phyloP scores from a whole-genome alignment of 768 basidiomycete species.

The Boletus tomentosulus region DNA sequence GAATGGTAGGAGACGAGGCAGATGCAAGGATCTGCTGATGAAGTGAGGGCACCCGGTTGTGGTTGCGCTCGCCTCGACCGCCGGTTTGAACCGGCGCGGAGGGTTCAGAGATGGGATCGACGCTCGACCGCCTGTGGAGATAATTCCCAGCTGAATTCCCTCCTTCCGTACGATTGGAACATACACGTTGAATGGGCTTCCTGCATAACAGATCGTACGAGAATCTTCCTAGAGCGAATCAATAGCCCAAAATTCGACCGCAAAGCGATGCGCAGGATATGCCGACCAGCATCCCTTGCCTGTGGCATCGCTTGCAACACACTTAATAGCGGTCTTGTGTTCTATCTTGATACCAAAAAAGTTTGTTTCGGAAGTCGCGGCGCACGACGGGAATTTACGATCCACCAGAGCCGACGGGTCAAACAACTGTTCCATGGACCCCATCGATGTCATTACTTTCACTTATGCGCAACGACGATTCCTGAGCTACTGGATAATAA shows the following conservation, averaged over 20 bases:
- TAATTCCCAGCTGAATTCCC: slow-evolving; percentile 94
- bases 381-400: slow-evolving; percentile 24
- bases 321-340: slow-evolving; percentile 30
- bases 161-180: slow-evolving; percentile 86
- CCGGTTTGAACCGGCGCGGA: slow-evolving; percentile 60
- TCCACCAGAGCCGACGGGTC: slow-evolving; percentile 31
- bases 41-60: slow-evolving; percentile 29
- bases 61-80: slow-evolving; percentile 20
- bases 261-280: slow-evolving; percentile 77
- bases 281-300: slow-evolving; percentile 55
- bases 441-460: slow-evolving; percentile 53
- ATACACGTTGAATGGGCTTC: slow-evolving; percentile 50
- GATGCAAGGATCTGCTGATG: slow-evolving; percentile 29
- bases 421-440: slow-evolving; percentile 71
- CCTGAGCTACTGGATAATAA: slow-evolving; percentile 63
- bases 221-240: slow-evolving; percentile 86
- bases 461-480: slow-evolving; percentile 73
- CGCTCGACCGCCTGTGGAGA: slow-evolving; percentile 73
- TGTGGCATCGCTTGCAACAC: slow-evolving; percentile 39
- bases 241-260: slow-evolving; percentile 88
- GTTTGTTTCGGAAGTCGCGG: slow-evolving; percentile 41
- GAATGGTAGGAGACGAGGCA: too few species aligned
- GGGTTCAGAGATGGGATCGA: slow-evolving; percentile 71
- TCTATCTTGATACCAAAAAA: slow-evolving; percentile 53
- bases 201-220: slow-evolving; percentile 74